Conservation (phyloP, 805 yeast species). For the Monosporozyma siamensis region DNA sequence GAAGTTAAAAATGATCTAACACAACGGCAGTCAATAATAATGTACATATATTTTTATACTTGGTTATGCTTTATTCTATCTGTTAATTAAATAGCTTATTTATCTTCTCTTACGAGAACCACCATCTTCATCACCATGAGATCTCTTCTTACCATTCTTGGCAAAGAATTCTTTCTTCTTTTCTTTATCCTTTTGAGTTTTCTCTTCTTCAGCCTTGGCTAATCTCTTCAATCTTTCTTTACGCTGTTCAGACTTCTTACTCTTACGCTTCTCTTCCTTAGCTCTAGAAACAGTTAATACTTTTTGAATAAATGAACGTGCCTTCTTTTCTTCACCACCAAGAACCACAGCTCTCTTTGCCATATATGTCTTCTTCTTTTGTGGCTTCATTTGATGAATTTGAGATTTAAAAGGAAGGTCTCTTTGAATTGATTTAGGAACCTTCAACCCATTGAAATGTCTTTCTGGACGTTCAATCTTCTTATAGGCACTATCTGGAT, state of each 20-base stretch:
- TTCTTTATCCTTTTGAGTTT: conserved; percentile 67
- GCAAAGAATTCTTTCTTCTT: conserved; percentile 82
- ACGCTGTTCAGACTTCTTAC: conserved; percentile 67
- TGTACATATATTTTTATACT: no score
- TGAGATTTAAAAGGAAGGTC: conserved; percentile 89
- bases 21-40: no score
- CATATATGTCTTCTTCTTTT: conserved; percentile 70
- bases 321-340: conserved; percentile 88
- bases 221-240: conserved; percentile 64
- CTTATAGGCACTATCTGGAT: conserved; percentile 42
- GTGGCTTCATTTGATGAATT: conserved; percentile 80
- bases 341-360: conserved; percentile 89
- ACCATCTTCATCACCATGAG: conserved; percentile 27
- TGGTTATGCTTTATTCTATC: no score
- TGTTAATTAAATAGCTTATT: no score
- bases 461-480: conserved; percentile 81
- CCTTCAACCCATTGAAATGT: conserved; percentile 77
- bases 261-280: conserved; percentile 67
- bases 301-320: conserved; percentile 79
- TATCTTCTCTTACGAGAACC: conserved; percentile 23
- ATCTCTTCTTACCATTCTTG: conserved; percentile 57
- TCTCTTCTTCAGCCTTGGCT: conserved; percentile 63
- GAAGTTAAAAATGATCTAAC: no score
- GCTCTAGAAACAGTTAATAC: conserved; percentile 76
- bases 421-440: conserved; percentile 69